A percentile compares a stretch with the other conserved stretches of the same genome.
Conservation (phyloP, 495 filamentous ascomycete species). For the Podospora pseudocomata region DNA sequence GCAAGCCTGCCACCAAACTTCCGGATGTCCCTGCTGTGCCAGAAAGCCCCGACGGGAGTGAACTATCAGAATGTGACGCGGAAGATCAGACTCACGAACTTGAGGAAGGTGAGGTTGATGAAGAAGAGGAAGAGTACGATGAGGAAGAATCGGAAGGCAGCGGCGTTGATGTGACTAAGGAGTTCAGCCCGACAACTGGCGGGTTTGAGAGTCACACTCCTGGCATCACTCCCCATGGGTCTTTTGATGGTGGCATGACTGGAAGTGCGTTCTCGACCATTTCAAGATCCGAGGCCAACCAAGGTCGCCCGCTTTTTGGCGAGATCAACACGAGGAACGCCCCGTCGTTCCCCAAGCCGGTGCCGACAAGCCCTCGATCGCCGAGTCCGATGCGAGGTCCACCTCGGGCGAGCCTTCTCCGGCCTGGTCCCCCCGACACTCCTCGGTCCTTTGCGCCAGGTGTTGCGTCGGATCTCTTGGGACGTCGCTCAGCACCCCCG, state of each 20-base stretch:
- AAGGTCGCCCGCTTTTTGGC: conserved; percentile 56
- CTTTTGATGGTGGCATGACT: conserved; percentile 52
- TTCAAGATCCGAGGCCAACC: conserved; percentile 46
- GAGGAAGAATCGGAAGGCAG: conserved; percentile 53
- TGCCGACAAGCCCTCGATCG: conserved; percentile 63
- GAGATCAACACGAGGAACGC: conserved; percentile 51
- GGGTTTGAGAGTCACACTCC: conserved; percentile 46
- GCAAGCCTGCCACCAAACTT: conserved; percentile 28
- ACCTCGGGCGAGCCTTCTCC: conserved; percentile 44
- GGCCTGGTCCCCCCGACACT: conserved; percentile 40
- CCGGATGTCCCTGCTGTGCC: conserved; percentile 26
- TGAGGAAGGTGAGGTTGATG: conserved; percentile 34
- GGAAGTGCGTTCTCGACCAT: conserved; percentile 44
- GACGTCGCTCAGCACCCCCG: conserved; percentile 27
- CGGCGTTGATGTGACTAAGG: conserved; percentile 62
- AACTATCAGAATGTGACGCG: conserved; percentile 28
- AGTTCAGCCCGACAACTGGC: conserved; percentile 55
- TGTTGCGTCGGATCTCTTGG: conserved; percentile 46
- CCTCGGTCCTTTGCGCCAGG: conserved; percentile 55
- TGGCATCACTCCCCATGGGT: conserved; percentile 61
- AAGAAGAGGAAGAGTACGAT: conserved; percentile 33
- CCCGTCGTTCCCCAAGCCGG: conserved; percentile 57
- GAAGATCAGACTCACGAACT: conserved; percentile 38
- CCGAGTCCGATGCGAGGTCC: conserved; percentile 69
- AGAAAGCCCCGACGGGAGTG: conserved; percentile 23